These are phyloP conservation scores for Fusarium caatingaense DNA, from an alignment of 2,329 filamentous ascomycete species.

Conservation along the genomic window DNA sequence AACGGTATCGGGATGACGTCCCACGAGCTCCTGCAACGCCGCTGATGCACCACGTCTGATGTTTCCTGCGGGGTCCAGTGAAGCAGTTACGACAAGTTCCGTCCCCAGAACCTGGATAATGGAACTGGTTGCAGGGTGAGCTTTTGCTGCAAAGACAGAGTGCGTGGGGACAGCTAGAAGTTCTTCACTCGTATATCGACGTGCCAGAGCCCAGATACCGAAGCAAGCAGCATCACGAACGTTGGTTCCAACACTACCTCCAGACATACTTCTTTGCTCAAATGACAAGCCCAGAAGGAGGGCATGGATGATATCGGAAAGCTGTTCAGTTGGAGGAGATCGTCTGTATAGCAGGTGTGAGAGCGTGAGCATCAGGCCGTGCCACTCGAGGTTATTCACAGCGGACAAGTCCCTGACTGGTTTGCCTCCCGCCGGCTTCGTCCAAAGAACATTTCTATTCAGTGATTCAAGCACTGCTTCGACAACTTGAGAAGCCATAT, in stretches of 20 bases:
- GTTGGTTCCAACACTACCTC: conserved; percentile 87
- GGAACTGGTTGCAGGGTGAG: conserved; percentile 53
- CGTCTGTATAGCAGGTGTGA: conserved; percentile 87
- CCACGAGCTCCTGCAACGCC: conserved; percentile 92
- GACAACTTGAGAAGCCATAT: conserved; percentile 88
- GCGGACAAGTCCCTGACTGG: conserved; percentile 72
- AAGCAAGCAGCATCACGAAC: conserved; percentile 97
- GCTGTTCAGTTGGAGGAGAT: conserved; percentile 76
- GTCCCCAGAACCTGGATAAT: conserved; percentile 83
- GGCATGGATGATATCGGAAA: conserved; percentile 80
- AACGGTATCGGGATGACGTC: conserved; percentile 89
- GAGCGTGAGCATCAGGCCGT: conserved; percentile 88
- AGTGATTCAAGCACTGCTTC: conserved; percentile 83
- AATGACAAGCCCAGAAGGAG: conserved; percentile 85
- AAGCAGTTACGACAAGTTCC: conserved; percentile 83
- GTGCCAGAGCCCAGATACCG: conserved; percentile 91
- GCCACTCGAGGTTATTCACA: conserved; percentile 88
- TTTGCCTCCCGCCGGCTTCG: conserved; percentile 54
- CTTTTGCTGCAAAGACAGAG: conserved; percentile 56
- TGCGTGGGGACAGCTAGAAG: conserved; percentile 70
- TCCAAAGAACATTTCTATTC: conserved; percentile 68
- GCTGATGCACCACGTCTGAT: conserved; percentile 93
- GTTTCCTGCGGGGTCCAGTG: conserved; percentile 90
- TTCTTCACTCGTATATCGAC: conserved; percentile 85
- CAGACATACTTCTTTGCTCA: conserved; percentile 86